Conservation (phyloP, 345 rosid genomes). For the Boechera stricta region DNA sequence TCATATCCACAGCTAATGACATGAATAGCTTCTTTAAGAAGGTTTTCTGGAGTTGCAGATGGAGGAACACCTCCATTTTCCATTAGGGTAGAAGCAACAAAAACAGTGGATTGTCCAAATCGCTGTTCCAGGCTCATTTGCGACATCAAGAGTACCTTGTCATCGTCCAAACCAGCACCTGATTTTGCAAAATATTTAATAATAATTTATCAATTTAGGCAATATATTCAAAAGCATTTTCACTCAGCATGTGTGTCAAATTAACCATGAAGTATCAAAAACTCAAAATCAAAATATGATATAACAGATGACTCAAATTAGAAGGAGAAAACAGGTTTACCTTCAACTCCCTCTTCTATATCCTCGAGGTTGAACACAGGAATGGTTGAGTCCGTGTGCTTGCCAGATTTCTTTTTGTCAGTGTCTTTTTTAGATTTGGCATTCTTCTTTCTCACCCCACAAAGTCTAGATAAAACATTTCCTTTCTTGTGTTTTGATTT, state of each 20-base stretch:
- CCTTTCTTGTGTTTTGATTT: slow-evolving; percentile 82
- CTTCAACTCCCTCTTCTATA: slow-evolving; percentile 97
- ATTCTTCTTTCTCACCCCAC: slow-evolving; percentile 78
- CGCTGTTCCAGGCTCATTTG: slow-evolving; percentile 92
- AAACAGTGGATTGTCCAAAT: slow-evolving; percentile 89
- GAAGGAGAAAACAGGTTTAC: slow-evolving; percentile 46
- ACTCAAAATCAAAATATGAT: neutral
- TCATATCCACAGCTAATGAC: slow-evolving; percentile 96
- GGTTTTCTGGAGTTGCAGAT: slow-evolving; percentile 83
- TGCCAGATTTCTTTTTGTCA: slow-evolving; percentile 80
- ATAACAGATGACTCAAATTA: slow-evolving; percentile 7
- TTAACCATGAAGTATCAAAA: too few relatives aligned
- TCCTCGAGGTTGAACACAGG: slow-evolving; percentile 88
- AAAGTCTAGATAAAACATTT: slow-evolving; percentile 73
- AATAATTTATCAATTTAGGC: neutral
- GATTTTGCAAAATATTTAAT: slow-evolving; percentile 18
- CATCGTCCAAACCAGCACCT: slow-evolving; percentile 96
- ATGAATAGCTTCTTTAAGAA: slow-evolving; percentile 95
- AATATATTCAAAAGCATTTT: neutral
- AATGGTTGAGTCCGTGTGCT: slow-evolving; percentile 79
- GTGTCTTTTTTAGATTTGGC: slow-evolving; percentile 75
- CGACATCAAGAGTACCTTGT: slow-evolving; percentile 86
- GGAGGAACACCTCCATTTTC: slow-evolving; percentile 95
- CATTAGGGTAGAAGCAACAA: slow-evolving; percentile 92
- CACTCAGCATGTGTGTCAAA: neutral